These are phyloP conservation scores for Chalciporus chontae DNA, from an alignment of 768 basidiomycete species.

Conservation along the genomic window DNA sequence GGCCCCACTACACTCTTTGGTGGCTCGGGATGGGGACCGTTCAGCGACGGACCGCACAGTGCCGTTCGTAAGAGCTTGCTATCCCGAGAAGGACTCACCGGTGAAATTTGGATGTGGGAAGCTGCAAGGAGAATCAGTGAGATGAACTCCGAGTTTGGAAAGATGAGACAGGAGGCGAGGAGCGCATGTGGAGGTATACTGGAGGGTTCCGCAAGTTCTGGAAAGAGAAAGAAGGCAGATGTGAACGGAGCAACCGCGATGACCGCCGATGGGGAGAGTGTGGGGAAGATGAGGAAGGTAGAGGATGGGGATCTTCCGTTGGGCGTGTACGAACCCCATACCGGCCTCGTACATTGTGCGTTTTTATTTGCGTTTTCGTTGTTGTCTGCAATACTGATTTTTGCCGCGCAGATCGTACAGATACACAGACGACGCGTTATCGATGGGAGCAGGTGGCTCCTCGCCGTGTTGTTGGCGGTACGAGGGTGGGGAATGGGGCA, in stretches of 20 bases:
- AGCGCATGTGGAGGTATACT: slow-evolving; percentile 49
- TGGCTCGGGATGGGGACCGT: slow-evolving; percentile 78
- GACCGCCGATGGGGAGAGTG: slow-evolving; percentile 29
- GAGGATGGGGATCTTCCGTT: slow-evolving; percentile 42
- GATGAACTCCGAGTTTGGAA: slow-evolving; percentile 60
- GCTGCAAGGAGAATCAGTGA: slow-evolving; percentile 65
- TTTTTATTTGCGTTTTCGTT: slow-evolving; percentile 9
- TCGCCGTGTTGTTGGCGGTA: slow-evolving; percentile 57
- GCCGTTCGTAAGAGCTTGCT: slow-evolving; percentile 79
- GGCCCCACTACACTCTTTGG: slow-evolving; percentile 94
- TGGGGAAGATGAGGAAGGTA: slow-evolving; percentile 22
- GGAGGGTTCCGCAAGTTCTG: slow-evolving; percentile 28
- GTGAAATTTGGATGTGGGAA: slow-evolving; percentile 91
- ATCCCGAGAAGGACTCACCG: slow-evolving; percentile 74
- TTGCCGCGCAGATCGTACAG: slow-evolving; percentile 54
- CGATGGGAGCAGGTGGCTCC: slow-evolving; percentile 60
- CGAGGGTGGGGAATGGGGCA: slow-evolving; percentile 72
- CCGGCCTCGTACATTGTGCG: slow-evolving; percentile 71
- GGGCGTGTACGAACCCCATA: slow-evolving; percentile 83
- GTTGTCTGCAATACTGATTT: not conserved
- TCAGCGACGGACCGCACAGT: slow-evolving; percentile 82
- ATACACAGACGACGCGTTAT: slow-evolving; percentile 70
- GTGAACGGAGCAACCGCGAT: slow-evolving; percentile 29
- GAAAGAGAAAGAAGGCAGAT: slow-evolving; percentile 32
- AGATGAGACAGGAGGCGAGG: slow-evolving; percentile 52